Evolutionary conservation across 73 alveolate genomes (phyloP).

Genomic region (Symbiodinium pilosum): DNA sequence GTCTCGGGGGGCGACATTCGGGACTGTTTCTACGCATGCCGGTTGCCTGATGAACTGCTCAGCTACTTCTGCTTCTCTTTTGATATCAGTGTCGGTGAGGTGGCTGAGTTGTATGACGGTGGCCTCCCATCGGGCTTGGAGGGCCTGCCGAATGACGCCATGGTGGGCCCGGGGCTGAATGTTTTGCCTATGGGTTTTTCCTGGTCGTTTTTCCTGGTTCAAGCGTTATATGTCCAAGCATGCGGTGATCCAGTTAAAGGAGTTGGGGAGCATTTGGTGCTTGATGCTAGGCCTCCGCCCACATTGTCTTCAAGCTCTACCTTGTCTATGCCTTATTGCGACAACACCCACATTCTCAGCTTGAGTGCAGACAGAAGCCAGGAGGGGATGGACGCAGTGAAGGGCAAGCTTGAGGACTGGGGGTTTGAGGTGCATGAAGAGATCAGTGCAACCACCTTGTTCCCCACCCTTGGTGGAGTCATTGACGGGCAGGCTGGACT

Average conservation of each 20-base stretch:
- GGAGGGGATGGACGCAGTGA: neutral
- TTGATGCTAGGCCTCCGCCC: neutral
- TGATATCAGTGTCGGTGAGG: neutral
- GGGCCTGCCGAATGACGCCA: neutral
- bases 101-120: neutral
- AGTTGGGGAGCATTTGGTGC: neutral
- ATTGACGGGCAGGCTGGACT: neutral
- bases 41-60: neutral
- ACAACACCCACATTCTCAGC: neutral
- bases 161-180: neutral
- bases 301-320: neutral
- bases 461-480: neutral
- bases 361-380: neutral
- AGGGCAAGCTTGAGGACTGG: neutral
- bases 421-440: neutral
- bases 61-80: neutral
- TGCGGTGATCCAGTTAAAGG: neutral
- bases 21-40: conserved; percentile 39
- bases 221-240: neutral
- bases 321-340: neutral
- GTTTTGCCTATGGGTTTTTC: neutral
- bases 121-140: neutral
- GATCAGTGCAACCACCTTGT: neutral
- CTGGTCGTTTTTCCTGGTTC: neutral
- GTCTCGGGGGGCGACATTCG: neutral